These are phyloP conservation scores for Chlorella vulgaris DNA, from an alignment of 139 green algal species.

Conservation along the genomic window DNA sequence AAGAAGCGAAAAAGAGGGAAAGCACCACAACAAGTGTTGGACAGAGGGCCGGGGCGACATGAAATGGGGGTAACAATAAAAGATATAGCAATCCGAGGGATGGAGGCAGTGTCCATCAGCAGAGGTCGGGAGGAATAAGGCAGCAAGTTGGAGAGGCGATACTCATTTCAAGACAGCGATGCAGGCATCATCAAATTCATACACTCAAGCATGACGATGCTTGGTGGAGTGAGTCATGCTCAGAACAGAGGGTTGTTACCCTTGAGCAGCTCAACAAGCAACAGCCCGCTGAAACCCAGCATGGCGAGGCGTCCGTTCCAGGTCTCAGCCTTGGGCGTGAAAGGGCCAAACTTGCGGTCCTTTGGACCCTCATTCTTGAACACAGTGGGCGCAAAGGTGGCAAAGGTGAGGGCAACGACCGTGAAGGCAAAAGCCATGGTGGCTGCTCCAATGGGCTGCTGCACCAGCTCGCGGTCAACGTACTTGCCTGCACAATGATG, in stretches of 20 bases:
- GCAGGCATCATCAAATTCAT: too few species aligned
- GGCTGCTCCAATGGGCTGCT: background rate
- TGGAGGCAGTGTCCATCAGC: too few species aligned
- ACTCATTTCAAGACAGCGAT: too few species aligned
- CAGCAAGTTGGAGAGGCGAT: too few species aligned
- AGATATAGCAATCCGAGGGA: too few species aligned
- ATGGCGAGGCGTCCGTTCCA: constrained; percentile 10
- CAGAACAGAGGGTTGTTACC: constrained; percentile 21
- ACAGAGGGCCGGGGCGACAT: too few species aligned
- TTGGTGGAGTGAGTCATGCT: too few species aligned
- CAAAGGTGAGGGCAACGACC: background rate
- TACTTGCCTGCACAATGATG: constrained; percentile 18
- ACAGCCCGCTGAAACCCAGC: constrained; percentile 5
- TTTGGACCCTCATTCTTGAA: constrained; percentile 6
- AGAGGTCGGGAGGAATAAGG: too few species aligned
- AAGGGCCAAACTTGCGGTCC: constrained; percentile 11
- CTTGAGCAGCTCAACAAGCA: constrained; percentile 5
- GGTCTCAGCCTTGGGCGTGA: constrained; percentile 2
- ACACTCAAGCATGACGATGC: too few species aligned
- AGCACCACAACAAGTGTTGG: too few species aligned
- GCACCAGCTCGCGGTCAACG: background rate
- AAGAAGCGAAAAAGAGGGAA: too few species aligned
- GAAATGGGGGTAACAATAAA: too few species aligned
- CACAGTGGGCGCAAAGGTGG: constrained; percentile 9
- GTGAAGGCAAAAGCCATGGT: background rate